Conservation (phyloP, 345 rosid genomes). For the Eucalyptus cladocalyx region DNA sequence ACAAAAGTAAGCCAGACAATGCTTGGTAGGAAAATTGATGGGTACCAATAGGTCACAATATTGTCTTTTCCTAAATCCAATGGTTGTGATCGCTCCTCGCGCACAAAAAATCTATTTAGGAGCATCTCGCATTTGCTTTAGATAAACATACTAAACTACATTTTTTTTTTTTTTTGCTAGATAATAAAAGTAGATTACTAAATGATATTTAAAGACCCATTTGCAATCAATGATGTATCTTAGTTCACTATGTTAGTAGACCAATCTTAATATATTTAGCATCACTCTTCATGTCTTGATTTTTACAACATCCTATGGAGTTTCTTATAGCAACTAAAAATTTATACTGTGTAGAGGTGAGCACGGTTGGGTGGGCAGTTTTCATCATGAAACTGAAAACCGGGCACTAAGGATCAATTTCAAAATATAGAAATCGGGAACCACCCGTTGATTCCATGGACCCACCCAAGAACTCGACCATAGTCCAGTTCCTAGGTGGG, state of each 20-base stretch:
- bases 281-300: neutral
- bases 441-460: no score
- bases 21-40: neutral
- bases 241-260: neutral
- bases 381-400: no score
- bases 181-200: neutral
- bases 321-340: neutral
- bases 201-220: neutral
- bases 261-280: neutral
- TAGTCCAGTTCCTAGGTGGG: no score
- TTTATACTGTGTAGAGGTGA: no score
- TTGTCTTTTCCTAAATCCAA: neutral
- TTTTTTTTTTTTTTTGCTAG: neutral
- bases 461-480: accelerated
- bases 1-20: neutral
- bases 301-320: neutral
- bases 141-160: neutral
- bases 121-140: neutral
- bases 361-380: no score
- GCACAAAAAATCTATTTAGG: neutral
- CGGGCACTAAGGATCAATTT: no score
- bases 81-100: neutral
- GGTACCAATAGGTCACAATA: neutral
- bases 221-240: neutral
- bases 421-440: no score